Base-by-base conservation (phyloP, 495 filamentous ascomycete species). In the Trichoderma erinaceum region DNA sequence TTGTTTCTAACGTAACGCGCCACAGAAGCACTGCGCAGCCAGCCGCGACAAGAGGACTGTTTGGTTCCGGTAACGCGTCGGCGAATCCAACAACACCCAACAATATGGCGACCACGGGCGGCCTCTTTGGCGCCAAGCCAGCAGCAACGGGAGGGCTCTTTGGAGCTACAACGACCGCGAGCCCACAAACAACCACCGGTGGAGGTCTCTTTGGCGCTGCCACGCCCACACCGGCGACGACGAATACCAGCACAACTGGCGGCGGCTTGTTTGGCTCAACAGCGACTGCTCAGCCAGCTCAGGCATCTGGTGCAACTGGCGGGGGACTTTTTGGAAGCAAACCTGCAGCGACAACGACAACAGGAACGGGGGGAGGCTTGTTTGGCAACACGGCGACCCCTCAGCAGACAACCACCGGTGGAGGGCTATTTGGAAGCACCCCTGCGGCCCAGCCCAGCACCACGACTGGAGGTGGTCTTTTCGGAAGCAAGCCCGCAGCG, bases 91-190 rank as follows among this genome's bases (percentile, higher is more conserved):
- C 65, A 66, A 46, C 27, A 15, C 27, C 21, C 43, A 41, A 35
- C 63, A 44, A 21, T 35, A 65, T 65, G 63, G 67, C 73, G 18
- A 79, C 79, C 4, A 73, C 77, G 29, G 82, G 81, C 32, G 74
- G 83, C 63, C 73, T 86, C 32, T 87, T 87, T 70, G 83, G 83
- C 58, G 29, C 35, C 41, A 61, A 44, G 63, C 63, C 63, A 43
- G 63, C 63, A 65, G 63, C 5, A n/a, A 66, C 44, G 32, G 44
- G 46, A 12, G 41, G 64, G 2, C 65, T 66, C n/a, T 66, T 66
- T 66, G 65, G 65, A 25, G 16, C 65, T 32, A 3, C 41, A 16
- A 67, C 76, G 73, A 48, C 75, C 77, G 56, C 64, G 65, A 46
- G n/a, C 16, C 38, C 41, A 8, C 41, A 43, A n/a, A 29, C 41